A percentile compares a stretch with the other conserved stretches of the same genome.
Conservation (phyloP, 805 yeast genomes). For the Candida pseudofarinosa region DNA sequence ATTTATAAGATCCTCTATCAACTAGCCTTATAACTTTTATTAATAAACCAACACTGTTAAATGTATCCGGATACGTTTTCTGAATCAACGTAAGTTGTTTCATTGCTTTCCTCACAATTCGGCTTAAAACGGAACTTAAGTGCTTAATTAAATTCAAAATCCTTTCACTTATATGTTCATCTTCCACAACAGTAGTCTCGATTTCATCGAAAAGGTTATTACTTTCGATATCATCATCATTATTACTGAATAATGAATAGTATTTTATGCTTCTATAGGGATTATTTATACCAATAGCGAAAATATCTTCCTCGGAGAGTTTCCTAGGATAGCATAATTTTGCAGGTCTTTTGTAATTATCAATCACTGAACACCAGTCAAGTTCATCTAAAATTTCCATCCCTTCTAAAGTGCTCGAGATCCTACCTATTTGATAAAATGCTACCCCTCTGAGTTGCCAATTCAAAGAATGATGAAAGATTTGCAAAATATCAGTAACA, state of each 20-base stretch:
- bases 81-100: conserved; percentile 55
- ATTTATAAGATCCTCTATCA: conserved; percentile 60
- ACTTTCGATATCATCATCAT: conserved; percentile 4
- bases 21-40: conserved; percentile 44
- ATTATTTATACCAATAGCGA: conserved; percentile 16
- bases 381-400: conserved; percentile 78
- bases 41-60: conserved; percentile 55
- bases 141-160: conserved; percentile 42
- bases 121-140: conserved; percentile 40
- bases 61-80: conserved; percentile 44
- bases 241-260: conserved; percentile 20
- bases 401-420: conserved; percentile 73
- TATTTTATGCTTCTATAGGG: conserved; percentile 24
- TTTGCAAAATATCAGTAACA: conserved; percentile 45
- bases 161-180: conserved; percentile 16
- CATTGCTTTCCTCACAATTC: conserved; percentile 51
- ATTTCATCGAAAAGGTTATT: conserved; percentile 8
- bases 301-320: conserved; percentile 8
- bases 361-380: conserved; percentile 51
- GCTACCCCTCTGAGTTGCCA: conserved; percentile 74
- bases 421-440: conserved; percentile 70
- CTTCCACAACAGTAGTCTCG: conserved; percentile 7
- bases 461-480: conserved; percentile 27
- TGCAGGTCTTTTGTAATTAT: conserved; percentile 14
- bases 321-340: conserved; percentile 19